phyloP scores from a whole-genome alignment of 129 eudicot species.

The Gnaphalium uliginosum region DNA sequence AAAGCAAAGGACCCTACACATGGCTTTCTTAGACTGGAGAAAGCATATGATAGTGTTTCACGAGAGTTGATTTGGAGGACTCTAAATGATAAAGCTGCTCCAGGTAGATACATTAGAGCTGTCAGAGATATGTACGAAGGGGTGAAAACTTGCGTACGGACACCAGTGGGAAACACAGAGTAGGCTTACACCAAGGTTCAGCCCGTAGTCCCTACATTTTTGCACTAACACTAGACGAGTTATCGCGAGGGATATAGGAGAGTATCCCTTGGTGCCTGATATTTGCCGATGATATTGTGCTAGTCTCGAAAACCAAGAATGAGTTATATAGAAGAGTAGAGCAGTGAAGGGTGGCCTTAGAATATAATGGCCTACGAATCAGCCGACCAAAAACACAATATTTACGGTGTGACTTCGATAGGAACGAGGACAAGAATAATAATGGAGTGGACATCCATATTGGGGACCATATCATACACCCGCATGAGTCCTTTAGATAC shows the following conservation, averaged over 20 bases:
- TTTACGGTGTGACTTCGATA: background rate
- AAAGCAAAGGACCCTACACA: background rate
- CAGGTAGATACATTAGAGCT: background rate
- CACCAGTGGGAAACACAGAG: background rate
- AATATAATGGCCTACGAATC: background rate
- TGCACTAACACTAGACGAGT: background rate
- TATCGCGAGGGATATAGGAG: background rate
- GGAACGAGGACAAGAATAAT: background rate
- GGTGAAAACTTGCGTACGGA: background rate
- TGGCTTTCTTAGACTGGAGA: background rate
- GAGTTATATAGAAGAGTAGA: background rate
- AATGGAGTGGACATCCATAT: background rate
- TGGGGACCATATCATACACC: no score
- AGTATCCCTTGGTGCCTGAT: background rate
- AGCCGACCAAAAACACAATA: background rate
- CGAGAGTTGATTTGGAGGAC: background rate
- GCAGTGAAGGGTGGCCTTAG: background rate
- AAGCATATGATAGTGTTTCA: background rate
- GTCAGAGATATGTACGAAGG: background rate
- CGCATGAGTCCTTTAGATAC: no score
- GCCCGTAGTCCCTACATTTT: background rate
- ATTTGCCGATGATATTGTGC: background rate
- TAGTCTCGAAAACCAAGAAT: background rate
- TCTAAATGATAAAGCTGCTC: background rate
- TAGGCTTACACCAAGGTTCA: background rate